phyloP scores from a whole-genome alignment of 129 eudicot genomes.

The Solidago caesia region DNA sequence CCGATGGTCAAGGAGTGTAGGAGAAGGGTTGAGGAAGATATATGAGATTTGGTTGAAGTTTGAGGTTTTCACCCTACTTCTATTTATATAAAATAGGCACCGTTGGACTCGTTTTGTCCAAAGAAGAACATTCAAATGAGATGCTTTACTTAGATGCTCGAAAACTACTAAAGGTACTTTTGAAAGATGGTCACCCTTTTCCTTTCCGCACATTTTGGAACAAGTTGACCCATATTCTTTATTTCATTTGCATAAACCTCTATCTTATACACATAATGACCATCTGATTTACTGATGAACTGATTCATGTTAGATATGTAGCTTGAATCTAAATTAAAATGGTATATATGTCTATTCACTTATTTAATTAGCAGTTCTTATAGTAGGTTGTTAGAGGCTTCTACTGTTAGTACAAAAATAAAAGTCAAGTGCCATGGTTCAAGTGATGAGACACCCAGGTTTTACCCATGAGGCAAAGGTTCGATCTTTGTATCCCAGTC shows the following conservation, averaged over 20 bases:
- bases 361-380: background rate
- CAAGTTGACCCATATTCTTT: constrained; percentile 36
- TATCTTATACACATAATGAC: constrained; percentile 14
- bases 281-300: constrained; percentile 10
- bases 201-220: constrained; percentile 42
- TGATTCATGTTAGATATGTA: background rate
- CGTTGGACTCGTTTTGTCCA: constrained; percentile 31
- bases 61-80: constrained; percentile 38
- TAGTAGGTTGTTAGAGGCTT: background rate
- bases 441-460: too few relatives aligned
- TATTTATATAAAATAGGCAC: constrained; percentile 46
- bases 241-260: constrained; percentile 18
- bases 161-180: constrained; percentile 52
- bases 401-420: background rate
- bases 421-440: too few relatives aligned
- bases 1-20: constrained; percentile 19
- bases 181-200: constrained; percentile 38
- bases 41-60: constrained; percentile 38
- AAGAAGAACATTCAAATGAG: constrained; percentile 48
- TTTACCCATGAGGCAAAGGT: too few relatives aligned
- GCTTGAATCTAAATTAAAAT: background rate
- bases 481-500: too few relatives aligned
- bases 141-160: constrained; percentile 54
- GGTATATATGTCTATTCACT: background rate
- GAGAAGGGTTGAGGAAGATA: constrained; percentile 27